These are phyloP conservation scores for Cymodocea nodosa DNA, from an alignment of 116 monocot species.

Conservation along the genomic window DNA sequence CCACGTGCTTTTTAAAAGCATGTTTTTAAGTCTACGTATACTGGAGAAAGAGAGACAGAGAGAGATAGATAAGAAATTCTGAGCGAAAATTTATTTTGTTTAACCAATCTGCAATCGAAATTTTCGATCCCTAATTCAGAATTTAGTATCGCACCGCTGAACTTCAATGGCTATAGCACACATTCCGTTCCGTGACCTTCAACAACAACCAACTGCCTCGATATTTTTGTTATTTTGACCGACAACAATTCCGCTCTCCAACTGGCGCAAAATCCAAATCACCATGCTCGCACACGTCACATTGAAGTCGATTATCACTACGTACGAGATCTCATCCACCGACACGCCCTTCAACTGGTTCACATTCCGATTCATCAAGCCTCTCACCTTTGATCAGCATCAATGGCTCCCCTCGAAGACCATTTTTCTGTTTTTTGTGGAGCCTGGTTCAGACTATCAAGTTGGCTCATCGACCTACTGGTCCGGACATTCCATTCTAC, in stretches of 20 bases:
- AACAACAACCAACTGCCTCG: background rate
- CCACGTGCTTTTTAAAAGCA: too few relatives aligned
- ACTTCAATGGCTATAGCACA: background rate
- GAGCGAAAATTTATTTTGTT: too few relatives aligned
- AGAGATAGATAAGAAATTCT: too few relatives aligned
- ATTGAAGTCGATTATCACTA: background rate
- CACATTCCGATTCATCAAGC: background rate
- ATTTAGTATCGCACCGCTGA: background rate
- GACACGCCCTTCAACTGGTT: background rate
- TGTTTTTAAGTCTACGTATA: too few relatives aligned
- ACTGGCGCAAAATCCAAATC: background rate
- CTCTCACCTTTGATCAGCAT: background rate
- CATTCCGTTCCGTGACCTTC: background rate
- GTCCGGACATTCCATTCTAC: too few relatives aligned
- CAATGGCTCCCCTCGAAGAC: too few relatives aligned
- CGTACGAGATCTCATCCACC: background rate
- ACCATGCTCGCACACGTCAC: background rate
- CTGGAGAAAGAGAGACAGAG: too few relatives aligned
- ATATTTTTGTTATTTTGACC: background rate
- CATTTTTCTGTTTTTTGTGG: too few relatives aligned
- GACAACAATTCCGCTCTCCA: background rate
- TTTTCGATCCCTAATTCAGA: too few relatives aligned
- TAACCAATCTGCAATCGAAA: too few relatives aligned
- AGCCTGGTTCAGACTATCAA: too few relatives aligned
- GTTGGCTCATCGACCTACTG: too few relatives aligned